Evolutionary conservation across 2,329 filamentous ascomycete genomes (phyloP).

Genomic region (Fusarium heterosporum): DNA sequence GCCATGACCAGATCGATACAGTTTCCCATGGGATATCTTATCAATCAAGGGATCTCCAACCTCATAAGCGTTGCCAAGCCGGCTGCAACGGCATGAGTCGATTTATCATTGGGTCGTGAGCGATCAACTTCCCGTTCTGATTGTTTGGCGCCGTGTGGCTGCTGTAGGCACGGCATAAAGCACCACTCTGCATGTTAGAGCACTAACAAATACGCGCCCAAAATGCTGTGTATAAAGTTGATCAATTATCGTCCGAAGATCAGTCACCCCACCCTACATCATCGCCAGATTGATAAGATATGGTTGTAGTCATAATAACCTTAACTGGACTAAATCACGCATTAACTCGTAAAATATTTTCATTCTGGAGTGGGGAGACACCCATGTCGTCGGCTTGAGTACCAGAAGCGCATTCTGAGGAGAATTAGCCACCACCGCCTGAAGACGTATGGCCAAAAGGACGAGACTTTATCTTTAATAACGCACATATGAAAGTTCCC

Average conservation of each 20-base stretch:
- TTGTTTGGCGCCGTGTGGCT: background rate
- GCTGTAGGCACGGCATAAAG: background rate
- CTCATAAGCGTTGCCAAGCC: conserved; percentile 27
- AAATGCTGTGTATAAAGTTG: rapidly evolving
- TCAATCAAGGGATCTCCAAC: conserved; percentile 32
- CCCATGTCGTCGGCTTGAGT: background rate
- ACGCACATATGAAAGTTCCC: background rate
- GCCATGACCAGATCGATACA: conserved; percentile 2
- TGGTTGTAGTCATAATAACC: background rate
- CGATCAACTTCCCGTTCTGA: conserved; percentile 13
- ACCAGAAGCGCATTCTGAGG: background rate
- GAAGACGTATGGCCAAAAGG: background rate
- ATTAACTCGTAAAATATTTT: background rate
- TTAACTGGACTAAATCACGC: conserved; percentile 1
- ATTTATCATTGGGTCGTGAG: background rate
- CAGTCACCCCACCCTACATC: background rate
- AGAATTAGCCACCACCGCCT: background rate
- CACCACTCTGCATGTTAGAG: background rate
- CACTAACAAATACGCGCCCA: rapidly evolving
- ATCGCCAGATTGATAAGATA: conserved; percentile 1
- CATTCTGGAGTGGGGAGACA: conserved; percentile 16
- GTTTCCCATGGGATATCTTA: conserved; percentile 15
- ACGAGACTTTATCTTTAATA: conserved; percentile 1
- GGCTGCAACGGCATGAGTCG: conserved; percentile 15
- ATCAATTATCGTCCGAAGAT: conserved; percentile 2